A percentile compares a stretch with the other conserved stretches of the same genome.
Evolutionary conservation across 1,139 yeast species (phyloP).

Genomic region (Meyerozyma elateridarum): DNA sequence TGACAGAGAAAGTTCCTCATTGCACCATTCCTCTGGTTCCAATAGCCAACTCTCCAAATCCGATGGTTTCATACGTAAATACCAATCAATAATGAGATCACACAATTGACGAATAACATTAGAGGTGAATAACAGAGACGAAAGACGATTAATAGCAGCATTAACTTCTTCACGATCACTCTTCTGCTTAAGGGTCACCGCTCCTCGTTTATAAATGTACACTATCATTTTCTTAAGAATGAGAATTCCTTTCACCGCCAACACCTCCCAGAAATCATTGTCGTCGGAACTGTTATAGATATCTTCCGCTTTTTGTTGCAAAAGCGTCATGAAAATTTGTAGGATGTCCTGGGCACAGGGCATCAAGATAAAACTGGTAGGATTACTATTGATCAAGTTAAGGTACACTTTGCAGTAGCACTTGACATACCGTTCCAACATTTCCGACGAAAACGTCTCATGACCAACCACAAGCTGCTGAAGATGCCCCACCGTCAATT

Average conservation of each 20-base stretch:
- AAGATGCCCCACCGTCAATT: slow-evolving; percentile 54
- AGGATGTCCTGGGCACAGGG: slow-evolving; percentile 61
- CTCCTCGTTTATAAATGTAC: slow-evolving; percentile 62
- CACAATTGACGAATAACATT: slow-evolving; percentile 54
- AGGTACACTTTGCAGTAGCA: slow-evolving; percentile 74
- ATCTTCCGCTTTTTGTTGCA: slow-evolving; percentile 58
- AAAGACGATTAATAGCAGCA: slow-evolving; percentile 48
- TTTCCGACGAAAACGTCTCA: slow-evolving; percentile 48
- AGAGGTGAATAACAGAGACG: slow-evolving; percentile 53
- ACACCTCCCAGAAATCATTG: slow-evolving; percentile 66
- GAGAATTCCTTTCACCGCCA: slow-evolving; percentile 66
- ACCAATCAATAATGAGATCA: slow-evolving; percentile 65
- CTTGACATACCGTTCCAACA: slow-evolving; percentile 65
- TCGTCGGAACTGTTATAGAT: slow-evolving; percentile 54
- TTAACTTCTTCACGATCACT: slow-evolving; percentile 60
- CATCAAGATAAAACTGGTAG: slow-evolving; percentile 67
- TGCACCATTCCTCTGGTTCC: slow-evolving; percentile 92
- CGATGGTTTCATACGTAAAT: slow-evolving; percentile 63
- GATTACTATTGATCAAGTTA: slow-evolving; percentile 50
- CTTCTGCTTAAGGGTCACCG: slow-evolving; percentile 58
- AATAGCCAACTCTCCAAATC: slow-evolving; percentile 78
- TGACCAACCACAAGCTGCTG: slow-evolving; percentile 51
- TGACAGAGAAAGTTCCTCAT: slow-evolving; percentile 69
- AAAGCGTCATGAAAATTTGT: slow-evolving; percentile 50
- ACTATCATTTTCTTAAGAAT: slow-evolving; percentile 62